Base-by-base conservation (phyloP, 352 stramenopile species). In the Chrysophaeum taylorii region DNA sequence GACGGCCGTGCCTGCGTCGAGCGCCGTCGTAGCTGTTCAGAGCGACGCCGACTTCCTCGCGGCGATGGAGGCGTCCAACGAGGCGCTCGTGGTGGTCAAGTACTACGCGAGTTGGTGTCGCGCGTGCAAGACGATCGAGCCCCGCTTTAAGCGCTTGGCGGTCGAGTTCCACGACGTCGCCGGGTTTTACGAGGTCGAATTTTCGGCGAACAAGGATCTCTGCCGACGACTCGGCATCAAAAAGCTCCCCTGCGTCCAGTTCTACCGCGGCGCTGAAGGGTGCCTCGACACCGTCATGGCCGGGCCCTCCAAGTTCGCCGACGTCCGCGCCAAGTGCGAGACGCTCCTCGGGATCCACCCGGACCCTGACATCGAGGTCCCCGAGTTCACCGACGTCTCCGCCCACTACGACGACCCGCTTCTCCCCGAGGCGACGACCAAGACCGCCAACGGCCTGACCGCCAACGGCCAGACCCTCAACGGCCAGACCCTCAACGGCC, bases 181-280 rank as follows among this genome's bases (percentile, higher is more conserved):
- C 12, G 1, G 2, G 12, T 66, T 66, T n/a, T 66, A 43, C 57
- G 33, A 66, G 31, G 27, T 66, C 33, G 57, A 66, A 36, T 66
- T 66, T 25, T 7, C 57, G 5, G 57, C 57, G 57, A 66, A 66
- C 35, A 66, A 66, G 35, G 57, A 66, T 1, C 57, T 66, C 57
- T 66, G 57, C 57, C 31, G 57, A n/a, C 25, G 57, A 36, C 27
- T 66, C 5, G 31, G 45, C 33, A 33, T 66, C 14, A 42, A 66
- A 36, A 66, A 66, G 57, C 57, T 66, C 33, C 57, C 57, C 12
- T 66, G 57, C 57, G 57, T 66, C 2, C 57, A 66, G 57, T 66
- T 43, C 57, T 66, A 45, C 57, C 31, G 35, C 31, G 57, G 57
- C n/a, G n/a, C n/a, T n/a, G n/a, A n/a, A n/a, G 48, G 48, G 18